A percentile compares a stretch with the other conserved stretches of the same genome.
phyloP scores from a whole-genome alignment of 129 eudicot species.

The Helianthus tuberosus region DNA sequence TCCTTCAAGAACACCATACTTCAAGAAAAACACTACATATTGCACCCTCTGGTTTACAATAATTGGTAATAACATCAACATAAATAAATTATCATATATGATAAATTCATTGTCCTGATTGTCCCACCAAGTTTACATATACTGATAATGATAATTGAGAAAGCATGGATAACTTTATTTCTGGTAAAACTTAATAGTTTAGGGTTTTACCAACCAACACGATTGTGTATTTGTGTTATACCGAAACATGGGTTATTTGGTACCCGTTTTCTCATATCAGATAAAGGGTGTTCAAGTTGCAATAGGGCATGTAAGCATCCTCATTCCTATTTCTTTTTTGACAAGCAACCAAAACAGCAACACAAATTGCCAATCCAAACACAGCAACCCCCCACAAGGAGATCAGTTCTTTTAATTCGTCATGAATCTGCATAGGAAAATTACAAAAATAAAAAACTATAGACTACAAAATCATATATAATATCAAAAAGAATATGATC shows the following conservation, averaged over 20 bases:
- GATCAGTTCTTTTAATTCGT: slow-evolving; percentile 5
- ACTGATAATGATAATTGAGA: background rate
- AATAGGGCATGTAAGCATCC: slow-evolving; percentile 34
- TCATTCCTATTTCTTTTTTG: slow-evolving; percentile 17
- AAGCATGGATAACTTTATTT: background rate
- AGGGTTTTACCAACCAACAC: background rate
- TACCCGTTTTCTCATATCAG: background rate
- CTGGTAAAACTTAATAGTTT: background rate
- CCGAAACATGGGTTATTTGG: background rate
- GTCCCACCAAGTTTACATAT: no score
- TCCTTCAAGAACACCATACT: no score
- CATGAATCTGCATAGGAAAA: slow-evolving; percentile 30
- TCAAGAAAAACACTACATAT: no score
- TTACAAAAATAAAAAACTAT: background rate
- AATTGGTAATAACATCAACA: no score
- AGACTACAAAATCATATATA: slow-evolving; percentile 4
- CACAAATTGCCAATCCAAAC: slow-evolving; percentile 41
- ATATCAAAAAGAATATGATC: background rate
- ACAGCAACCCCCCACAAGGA: slow-evolving; percentile 37
- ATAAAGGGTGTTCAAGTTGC: slow-evolving; percentile 21
- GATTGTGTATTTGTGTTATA: background rate
- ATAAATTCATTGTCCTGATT: no score
- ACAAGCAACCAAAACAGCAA: slow-evolving; percentile 31
- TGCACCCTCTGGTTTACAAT: no score
- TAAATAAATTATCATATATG: no score